Evolutionary conservation across 2,329 filamentous ascomycete genomes (phyloP), one percentile per base, ranked within the genome.

Genomic region (Penicillium verrucosum): DNA sequence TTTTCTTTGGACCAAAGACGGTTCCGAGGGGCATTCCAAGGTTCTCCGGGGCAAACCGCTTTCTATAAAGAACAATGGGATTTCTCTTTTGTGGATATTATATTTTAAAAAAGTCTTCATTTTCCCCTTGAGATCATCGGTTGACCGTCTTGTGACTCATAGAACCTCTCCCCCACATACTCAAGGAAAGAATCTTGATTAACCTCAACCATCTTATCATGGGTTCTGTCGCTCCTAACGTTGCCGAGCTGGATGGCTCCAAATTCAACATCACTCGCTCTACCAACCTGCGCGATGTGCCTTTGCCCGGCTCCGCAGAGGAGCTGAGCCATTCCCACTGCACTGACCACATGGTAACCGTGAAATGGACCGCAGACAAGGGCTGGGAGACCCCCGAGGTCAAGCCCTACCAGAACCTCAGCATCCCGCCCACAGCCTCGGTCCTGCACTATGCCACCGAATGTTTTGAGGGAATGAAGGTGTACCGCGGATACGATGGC

Each of bases 331-430:
- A 75, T 54, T 74, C 68, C 30, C 60, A 71, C 57, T 83, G 81
- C 80, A 92, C 89, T 60, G 92, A 97, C 80, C 92, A 97, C 80
- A 96, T 96, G 91, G 80, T 94, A 67, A 87, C 86, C 50, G 87
- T 81, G 21, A 77, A 78, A 52, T 95, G 91, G 90, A 85, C 81
- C 34, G 76, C 73, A 23, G 71, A 77, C 42, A 70, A 76, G 21
- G 91, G 91, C 65, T 96, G 91, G 91, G 80, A 82, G 37, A 80
- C 83, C 1, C 91, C 91, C 1, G 82, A 88, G 65, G 82, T 95
- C 57, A 84, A 85, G 71, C 89, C 90, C 27, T 94, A 90, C 74
- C 89, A 89, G 0, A 88, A 89, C 11, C 78, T 96, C 51, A 82
- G 82, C 60, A 85, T 96, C 68, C 88, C 90, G 78, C 91, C 91